phyloP scores from a whole-genome alignment of 495 filamentous ascomycete species.

The Penicillium paxilli region DNA sequence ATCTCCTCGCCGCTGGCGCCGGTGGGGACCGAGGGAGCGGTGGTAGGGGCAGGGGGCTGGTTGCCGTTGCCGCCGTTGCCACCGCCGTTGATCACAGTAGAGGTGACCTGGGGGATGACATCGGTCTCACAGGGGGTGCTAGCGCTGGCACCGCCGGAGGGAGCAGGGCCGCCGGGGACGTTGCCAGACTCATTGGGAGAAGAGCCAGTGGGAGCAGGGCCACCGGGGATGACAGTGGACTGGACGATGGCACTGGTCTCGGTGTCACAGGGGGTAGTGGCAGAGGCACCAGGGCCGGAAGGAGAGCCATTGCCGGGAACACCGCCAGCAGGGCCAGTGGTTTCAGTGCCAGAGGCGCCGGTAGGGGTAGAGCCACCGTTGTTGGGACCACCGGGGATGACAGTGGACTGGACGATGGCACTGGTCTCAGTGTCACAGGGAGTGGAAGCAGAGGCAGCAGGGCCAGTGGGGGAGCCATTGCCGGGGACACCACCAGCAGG shows the following conservation, averaged over 20 bases:
- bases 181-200: background rate
- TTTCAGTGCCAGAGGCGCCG: background rate
- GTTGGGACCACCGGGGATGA: slow-evolving; percentile 7
- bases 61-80: slow-evolving; percentile 3
- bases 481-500: slow-evolving; percentile 19
- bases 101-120: slow-evolving; percentile 2
- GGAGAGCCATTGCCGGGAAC: slow-evolving; percentile 3
- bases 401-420: slow-evolving; percentile 3
- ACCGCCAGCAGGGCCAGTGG: slow-evolving; percentile 16
- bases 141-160: slow-evolving; percentile 8
- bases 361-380: slow-evolving; percentile 4
- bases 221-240: slow-evolving; percentile 4
- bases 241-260: slow-evolving; percentile 13
- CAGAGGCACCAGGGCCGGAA: slow-evolving; percentile 9
- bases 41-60: slow-evolving; percentile 18
- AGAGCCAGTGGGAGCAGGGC: slow-evolving; percentile 10
- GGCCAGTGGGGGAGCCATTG: slow-evolving; percentile 15
- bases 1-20: background rate
- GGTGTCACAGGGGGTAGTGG: slow-evolving; percentile 21
- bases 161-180: slow-evolving; percentile 6
- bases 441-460: slow-evolving; percentile 2
- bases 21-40: slow-evolving; percentile 6
- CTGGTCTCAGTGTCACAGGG: slow-evolving; percentile 4
- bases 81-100: slow-evolving; percentile 5
- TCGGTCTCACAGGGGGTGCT: slow-evolving; percentile 6